Evolutionary conservation across 108 stramenopile species (phyloP), one percentile per base, ranked within the genome.

Genomic region (Parietichytrium sp.): DNA sequence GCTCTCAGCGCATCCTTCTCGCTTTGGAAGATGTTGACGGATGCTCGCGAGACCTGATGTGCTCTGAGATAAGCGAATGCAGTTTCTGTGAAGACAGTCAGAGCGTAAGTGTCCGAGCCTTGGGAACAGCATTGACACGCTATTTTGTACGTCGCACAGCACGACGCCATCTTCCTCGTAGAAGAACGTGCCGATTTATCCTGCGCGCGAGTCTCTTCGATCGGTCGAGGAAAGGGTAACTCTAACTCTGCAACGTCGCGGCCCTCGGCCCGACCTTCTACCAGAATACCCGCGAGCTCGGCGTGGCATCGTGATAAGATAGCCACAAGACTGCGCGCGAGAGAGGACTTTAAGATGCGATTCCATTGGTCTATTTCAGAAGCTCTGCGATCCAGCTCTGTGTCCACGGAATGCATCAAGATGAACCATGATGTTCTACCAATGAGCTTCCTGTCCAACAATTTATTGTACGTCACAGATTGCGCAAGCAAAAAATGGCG

Each of bases 361-460:
- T 20, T 33, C 61, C 61, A 72, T 42, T 72, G 61, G 10, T 23
- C 61, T 45, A 72, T 72, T 45, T 72, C 61, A n/a, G 61, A 72
- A 27, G 36, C 61, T n/a, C 25, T 36, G 10, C 45, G 36, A 27
- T 72, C 61, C 23, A 72, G 61, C 61, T 72, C 61, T 0, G 45
- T 42, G 42, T 72, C 61, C 23, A 72, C 45, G 42, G 61, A 72
- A 10, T 72, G 61, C 61, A 72, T 72, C 23, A 45, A 33, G 8
- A 72, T 33, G 20, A 72, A 72, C 61, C 61, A 72, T 0, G 61
- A 33, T 10, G 38, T 45, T n/a, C 61, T 33, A n/a, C 38, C 38
- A 25, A 72, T 72, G 61, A 72, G 38, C 6, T 42, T 42, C 6
- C 61, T 33, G 42, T 42, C 20, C 15, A 72, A 42, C 10, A 72